Conservation (phyloP, 1,284 basidiomycete genomes). For the Ganoderma sinense region DNA sequence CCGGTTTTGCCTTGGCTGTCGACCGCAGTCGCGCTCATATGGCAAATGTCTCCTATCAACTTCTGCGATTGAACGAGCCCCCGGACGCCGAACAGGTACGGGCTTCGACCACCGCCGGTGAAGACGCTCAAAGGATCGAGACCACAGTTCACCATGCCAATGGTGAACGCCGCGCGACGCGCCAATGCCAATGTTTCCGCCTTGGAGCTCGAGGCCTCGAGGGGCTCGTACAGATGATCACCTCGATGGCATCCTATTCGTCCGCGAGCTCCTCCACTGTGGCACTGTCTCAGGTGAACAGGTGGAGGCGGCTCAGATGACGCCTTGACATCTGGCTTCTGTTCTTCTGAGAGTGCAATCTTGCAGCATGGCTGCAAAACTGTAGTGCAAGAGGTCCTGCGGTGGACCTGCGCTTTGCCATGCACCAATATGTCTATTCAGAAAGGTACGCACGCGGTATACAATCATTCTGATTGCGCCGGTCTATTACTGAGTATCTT, state of each 20-base stretch:
- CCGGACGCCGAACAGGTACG: slow-evolving; percentile 2
- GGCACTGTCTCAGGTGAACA: background rate
- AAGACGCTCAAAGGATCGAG: background rate
- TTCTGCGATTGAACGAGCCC: background rate
- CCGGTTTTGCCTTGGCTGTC: background rate
- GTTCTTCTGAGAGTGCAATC: background rate
- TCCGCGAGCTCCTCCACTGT: background rate
- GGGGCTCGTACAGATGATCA: background rate
- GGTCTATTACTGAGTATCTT: background rate
- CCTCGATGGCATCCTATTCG: background rate
- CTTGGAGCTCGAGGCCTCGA: background rate
- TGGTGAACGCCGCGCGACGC: too few species aligned
- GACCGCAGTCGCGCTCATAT: background rate
- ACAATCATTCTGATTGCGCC: background rate
- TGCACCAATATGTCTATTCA: background rate
- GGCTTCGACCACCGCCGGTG: background rate
- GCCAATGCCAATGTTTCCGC: background rate
- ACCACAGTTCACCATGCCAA: background rate
- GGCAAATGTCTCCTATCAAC: background rate
- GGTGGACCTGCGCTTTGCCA: background rate
- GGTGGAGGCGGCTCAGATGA: background rate
- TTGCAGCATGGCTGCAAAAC: background rate
- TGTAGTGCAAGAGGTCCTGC: background rate
- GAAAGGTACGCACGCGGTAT: background rate
- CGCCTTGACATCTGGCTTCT: background rate